Percentiles rank a stretch among this genome's conserved stretches.
phyloP scores from a whole-genome alignment of 352 stramenopile species.

The Pythium oligandrum region DNA sequence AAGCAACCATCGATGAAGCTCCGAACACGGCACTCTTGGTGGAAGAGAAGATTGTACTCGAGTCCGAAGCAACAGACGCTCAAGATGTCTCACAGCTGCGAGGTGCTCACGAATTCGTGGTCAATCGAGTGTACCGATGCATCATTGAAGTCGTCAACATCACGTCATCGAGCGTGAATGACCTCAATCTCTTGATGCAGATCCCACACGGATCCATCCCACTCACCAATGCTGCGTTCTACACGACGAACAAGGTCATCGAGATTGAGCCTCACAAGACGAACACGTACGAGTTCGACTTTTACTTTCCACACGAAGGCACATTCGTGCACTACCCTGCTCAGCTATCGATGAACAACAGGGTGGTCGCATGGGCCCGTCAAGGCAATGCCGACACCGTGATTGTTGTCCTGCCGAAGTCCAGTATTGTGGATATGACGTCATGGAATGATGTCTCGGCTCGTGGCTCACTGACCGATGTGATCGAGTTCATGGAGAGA shows the following conservation, averaged over 20 bases:
- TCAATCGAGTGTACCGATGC: conserved; percentile 41
- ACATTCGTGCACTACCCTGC: conserved; percentile 48
- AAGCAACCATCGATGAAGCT: conserved; percentile 12
- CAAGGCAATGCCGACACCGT: conserved; percentile 6
- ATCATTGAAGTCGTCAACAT: conserved; percentile 65
- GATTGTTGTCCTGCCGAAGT: conserved; percentile 21
- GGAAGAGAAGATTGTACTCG: conserved; percentile 23
- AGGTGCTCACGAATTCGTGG: conserved; percentile 32
- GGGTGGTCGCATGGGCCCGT: conserved; percentile 32
- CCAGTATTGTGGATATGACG: conserved; percentile 36
- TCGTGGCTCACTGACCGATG: conserved; percentile 36
- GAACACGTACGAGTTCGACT: conserved; percentile 33
- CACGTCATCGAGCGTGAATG: conserved; percentile 17
- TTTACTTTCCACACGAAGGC: conserved; percentile 54
- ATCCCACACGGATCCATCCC: conserved; percentile 56
- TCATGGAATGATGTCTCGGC: conserved; percentile 57
- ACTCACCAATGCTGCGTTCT: conserved; percentile 30
- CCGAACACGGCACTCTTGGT: conserved; percentile 41
- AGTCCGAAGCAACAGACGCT: too few species aligned
- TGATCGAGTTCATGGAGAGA: conserved; percentile 28
- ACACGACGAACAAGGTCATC: conserved; percentile 41
- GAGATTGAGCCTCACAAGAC: conserved; percentile 38
- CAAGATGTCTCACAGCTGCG: too few species aligned
- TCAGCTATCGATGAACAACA: conserved; percentile 28
- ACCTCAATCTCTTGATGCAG: conserved; percentile 55